These are phyloP conservation scores for Eucalyptus marginata DNA, from an alignment of 345 rosid genomes.

Conservation along the genomic window DNA sequence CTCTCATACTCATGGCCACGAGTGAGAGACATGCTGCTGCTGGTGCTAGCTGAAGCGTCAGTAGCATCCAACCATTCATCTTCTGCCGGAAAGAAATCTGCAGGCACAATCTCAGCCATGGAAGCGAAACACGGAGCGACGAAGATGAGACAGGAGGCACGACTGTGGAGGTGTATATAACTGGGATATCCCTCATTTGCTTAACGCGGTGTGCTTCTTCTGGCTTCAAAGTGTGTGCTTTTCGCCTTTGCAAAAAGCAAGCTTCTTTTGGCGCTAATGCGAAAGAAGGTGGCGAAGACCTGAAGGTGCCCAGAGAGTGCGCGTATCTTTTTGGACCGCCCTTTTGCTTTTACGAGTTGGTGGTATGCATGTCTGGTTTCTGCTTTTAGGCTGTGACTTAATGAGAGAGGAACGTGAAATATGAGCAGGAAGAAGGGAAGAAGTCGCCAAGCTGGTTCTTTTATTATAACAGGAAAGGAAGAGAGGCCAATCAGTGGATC, in stretches of 20 bases:
- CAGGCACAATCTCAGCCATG: slow-evolving; percentile 67
- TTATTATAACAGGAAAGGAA: not conserved
- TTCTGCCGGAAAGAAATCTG: slow-evolving; percentile 24
- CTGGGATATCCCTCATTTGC: not conserved
- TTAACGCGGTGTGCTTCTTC: not conserved
- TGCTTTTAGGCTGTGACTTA: not conserved
- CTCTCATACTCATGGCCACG: not conserved
- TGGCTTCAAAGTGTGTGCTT: not conserved
- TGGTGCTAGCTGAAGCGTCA: slow-evolving; percentile 1
- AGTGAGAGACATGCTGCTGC: not conserved
- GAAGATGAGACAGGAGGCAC: not conserved
- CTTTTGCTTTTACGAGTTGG: not conserved
- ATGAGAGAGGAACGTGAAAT: not conserved
- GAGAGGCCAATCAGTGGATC: not conserved
- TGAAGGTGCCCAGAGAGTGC: not conserved
- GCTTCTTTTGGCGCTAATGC: not conserved
- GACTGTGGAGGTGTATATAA: not conserved
- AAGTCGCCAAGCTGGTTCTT: not conserved
- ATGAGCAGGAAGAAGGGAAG: not conserved
- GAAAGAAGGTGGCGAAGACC: not conserved
- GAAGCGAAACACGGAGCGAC: not conserved
- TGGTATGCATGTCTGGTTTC: not conserved
- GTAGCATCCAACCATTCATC: not conserved
- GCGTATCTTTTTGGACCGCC: not conserved
- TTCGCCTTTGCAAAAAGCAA: not conserved